Evolutionary conservation across 140 eudicot species (phyloP).

Genomic region (Ambrosia hybrid): DNA sequence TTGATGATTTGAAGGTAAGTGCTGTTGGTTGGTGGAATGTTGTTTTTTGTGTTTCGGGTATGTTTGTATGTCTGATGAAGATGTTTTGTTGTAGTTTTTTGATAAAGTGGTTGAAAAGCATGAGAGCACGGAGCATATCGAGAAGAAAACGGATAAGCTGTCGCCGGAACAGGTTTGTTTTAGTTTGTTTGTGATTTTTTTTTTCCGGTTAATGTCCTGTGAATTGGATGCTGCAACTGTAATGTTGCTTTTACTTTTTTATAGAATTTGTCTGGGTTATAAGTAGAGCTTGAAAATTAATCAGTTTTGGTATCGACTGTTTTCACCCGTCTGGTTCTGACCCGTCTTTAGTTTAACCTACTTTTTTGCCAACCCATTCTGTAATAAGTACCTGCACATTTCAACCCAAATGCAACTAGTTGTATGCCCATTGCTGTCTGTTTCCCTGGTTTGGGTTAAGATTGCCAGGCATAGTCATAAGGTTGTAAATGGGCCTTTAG

Average conservation of each 20-base stretch:
- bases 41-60: neutral
- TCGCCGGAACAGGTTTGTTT: conserved; percentile 80
- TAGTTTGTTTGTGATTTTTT: neutral
- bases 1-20: conserved; percentile 61
- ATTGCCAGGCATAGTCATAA: too few relatives aligned
- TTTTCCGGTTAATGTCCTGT: neutral
- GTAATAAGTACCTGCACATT: too few relatives aligned
- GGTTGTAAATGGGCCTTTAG: too few relatives aligned
- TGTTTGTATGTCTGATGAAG: neutral
- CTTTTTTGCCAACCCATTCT: too few relatives aligned
- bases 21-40: neutral
- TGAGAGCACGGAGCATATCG: conserved; percentile 36
- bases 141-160: conserved; percentile 46
- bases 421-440: too few relatives aligned
- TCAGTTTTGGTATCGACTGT: too few relatives aligned
- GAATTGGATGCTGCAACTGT: neutral
- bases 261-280: too few relatives aligned
- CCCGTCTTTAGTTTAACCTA: too few relatives aligned
- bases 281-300: too few relatives aligned
- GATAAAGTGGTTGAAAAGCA: conserved; percentile 56
- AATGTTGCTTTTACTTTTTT: neutral
- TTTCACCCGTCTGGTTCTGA: too few relatives aligned
- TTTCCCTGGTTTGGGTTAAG: too few relatives aligned
- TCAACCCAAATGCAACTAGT: too few relatives aligned
- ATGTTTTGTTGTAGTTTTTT: conserved; percentile 55